These are phyloP conservation scores for Calycina marina DNA, from an alignment of 2,329 filamentous ascomycete species.

Conservation along the genomic window DNA sequence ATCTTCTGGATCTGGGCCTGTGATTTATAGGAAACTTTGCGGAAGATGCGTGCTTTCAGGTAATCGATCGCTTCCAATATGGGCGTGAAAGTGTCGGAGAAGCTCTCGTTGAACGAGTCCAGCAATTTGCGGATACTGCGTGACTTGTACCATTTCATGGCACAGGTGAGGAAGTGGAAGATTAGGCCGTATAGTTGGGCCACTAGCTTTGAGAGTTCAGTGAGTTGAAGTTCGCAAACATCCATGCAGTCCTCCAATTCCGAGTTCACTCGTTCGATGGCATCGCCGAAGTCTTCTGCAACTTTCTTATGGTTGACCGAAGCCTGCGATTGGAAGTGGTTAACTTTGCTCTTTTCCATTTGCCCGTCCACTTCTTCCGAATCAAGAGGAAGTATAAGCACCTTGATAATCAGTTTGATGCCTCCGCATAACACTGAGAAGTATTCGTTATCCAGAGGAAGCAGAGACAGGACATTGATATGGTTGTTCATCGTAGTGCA, in stretches of 20 bases:
- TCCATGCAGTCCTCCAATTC: slow-evolving; percentile 7
- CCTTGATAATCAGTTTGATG: slow-evolving; percentile 18
- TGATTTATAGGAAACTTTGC: no score
- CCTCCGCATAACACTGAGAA: slow-evolving; percentile 20
- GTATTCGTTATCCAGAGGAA: slow-evolving; percentile 21
- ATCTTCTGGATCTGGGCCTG: no score
- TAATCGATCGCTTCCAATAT: no score
- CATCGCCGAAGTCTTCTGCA: slow-evolving; percentile 10
- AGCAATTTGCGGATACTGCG: slow-evolving; percentile 1
- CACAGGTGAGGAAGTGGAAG: slow-evolving; percentile 13
- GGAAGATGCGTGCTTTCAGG: no score
- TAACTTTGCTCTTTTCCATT: no score
- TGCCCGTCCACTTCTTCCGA: no score
- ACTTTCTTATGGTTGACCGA: slow-evolving; percentile 16
- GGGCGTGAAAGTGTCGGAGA: no score
- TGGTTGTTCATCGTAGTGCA: slow-evolving; percentile 17
- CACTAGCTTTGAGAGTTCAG: slow-evolving; percentile 5
- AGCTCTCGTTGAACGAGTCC: no score
- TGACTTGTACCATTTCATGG: slow-evolving; percentile 13
- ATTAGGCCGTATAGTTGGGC: slow-evolving; percentile 17
- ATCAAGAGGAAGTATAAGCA: no score
- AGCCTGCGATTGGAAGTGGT: no score
- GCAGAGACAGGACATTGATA: slow-evolving; percentile 14
- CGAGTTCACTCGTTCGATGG: slow-evolving; percentile 11
- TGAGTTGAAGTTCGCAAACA: slow-evolving; percentile 5